These are phyloP conservation scores for Colletotrichum endophyticum DNA, from an alignment of 2,329 filamentous ascomycete species.

Conservation along the genomic window DNA sequence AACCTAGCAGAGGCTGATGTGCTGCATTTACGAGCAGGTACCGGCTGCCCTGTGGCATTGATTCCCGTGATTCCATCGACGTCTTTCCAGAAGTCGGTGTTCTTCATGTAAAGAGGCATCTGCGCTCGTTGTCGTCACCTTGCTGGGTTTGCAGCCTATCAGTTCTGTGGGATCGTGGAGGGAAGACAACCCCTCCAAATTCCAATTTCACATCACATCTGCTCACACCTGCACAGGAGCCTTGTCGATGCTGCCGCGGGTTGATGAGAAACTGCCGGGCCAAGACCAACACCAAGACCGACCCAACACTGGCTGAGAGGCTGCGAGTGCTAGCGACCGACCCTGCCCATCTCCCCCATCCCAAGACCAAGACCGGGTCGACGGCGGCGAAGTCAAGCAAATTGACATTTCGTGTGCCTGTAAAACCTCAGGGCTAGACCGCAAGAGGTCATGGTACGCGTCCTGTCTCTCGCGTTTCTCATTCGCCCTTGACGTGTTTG, in stretches of 20 bases:
- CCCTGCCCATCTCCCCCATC: not conserved
- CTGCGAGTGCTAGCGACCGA: not conserved
- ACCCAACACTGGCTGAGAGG: not conserved
- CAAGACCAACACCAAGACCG: not conserved
- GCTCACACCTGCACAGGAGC: not conserved
- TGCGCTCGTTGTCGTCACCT: not conserved
- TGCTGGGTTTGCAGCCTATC: not conserved
- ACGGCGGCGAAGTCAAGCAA: not conserved
- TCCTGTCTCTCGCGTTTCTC: not conserved
- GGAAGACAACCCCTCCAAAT: not conserved
- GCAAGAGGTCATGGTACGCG: conserved; percentile 1
- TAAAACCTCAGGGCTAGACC: not conserved
- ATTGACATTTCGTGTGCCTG: not conserved
- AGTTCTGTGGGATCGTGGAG: not conserved
- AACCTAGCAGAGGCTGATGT: not conserved
- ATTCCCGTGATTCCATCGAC: not conserved
- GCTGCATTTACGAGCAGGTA: not conserved
- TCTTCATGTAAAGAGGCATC: not conserved
- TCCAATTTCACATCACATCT: not conserved
- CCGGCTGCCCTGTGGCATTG: not conserved
- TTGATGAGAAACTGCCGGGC: not conserved
- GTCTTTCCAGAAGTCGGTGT: not conserved
- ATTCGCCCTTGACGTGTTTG: conserved; percentile 13
- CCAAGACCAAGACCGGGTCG: not conserved
- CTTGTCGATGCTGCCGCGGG: not conserved